A percentile compares a stretch with the other conserved stretches of the same genome.
These are phyloP conservation scores for Litsea cubeba DNA, from an alignment of 164 flowering plant genomes.

Conservation along the genomic window DNA sequence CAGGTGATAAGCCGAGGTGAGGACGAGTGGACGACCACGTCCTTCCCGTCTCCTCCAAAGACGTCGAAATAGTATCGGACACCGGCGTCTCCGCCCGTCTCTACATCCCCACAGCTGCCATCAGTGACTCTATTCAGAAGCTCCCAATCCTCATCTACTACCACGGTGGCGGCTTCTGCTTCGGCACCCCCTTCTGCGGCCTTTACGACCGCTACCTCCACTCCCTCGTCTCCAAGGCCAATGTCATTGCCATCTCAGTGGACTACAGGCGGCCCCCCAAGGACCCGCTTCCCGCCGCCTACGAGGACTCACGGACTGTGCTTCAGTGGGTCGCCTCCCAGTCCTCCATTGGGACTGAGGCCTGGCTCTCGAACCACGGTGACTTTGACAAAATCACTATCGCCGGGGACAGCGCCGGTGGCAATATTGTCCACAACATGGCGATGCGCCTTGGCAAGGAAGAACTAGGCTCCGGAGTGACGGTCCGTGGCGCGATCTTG, in stretches of 20 bases:
- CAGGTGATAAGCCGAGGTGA: conserved; percentile 31
- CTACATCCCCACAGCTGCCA: conserved; percentile 27
- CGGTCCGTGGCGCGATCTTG: conserved; percentile 11
- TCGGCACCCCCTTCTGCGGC: conserved; percentile 31
- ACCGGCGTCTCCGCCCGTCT: conserved; percentile 43
- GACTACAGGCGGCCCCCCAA: conserved; percentile 50
- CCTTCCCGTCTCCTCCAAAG: conserved; percentile 46
- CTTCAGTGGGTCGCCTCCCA: conserved; percentile 8
- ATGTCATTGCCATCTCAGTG: conserved; percentile 34
- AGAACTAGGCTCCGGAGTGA: conserved; percentile 13
- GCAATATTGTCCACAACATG: conserved; percentile 16
- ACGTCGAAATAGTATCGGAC: conserved; percentile 28
- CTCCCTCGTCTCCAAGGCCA: conserved; percentile 29
- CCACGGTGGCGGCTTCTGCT: conserved; percentile 22
- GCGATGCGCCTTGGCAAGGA: not conserved
- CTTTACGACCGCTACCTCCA: conserved; percentile 31
- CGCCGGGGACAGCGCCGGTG: conserved; percentile 22
- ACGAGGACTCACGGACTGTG: conserved; percentile 40
- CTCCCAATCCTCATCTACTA: conserved; percentile 37
- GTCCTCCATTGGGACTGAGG: too few relatives aligned
- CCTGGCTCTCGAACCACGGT: not conserved
- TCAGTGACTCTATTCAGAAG: conserved; percentile 5
- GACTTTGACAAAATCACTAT: conserved; percentile 12
- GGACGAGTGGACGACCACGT: conserved; percentile 18
- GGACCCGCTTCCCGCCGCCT: conserved; percentile 43